Percentiles rank a stretch among this genome's conserved stretches.
Conservation (phyloP, 2,329 filamentous ascomycete species). For the Onygenales sp. region DNA sequence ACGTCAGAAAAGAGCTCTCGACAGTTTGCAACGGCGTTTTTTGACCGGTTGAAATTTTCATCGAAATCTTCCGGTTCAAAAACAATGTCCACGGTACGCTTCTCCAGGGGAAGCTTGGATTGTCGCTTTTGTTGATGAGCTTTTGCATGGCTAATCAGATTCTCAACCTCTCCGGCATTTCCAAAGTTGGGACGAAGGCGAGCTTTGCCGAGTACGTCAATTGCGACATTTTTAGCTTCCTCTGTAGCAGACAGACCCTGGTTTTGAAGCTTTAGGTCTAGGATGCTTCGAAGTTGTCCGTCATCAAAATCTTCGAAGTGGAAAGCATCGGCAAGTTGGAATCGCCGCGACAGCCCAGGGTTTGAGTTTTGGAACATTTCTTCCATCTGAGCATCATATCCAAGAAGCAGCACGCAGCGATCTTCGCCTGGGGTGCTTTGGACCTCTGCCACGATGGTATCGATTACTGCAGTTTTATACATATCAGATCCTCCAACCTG, state of each 20-base stretch:
- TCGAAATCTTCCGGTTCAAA: slow-evolving; percentile 48
- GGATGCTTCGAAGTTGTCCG: slow-evolving; percentile 47
- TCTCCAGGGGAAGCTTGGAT: slow-evolving; percentile 17
- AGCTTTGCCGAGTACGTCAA: slow-evolving; percentile 51
- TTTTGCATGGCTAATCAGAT: slow-evolving; percentile 52
- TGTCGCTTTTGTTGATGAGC: slow-evolving; percentile 38
- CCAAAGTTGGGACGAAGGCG: slow-evolving; percentile 59
- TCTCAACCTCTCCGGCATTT: slow-evolving; percentile 67
- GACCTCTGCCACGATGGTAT: slow-evolving; percentile 65
- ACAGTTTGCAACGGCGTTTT: slow-evolving; percentile 41
- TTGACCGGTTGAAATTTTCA: slow-evolving; percentile 46
- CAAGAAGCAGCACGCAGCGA: slow-evolving; percentile 60
- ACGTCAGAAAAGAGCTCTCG: slow-evolving; percentile 47
- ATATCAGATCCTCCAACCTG: slow-evolving; percentile 27
- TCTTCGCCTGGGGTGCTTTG: slow-evolving; percentile 62
- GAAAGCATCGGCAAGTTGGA: slow-evolving; percentile 56
- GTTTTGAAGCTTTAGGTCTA: slow-evolving; percentile 53
- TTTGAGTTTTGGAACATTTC: slow-evolving; percentile 67
- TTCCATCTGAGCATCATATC: slow-evolving; percentile 61
- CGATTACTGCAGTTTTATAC: slow-evolving; percentile 57
- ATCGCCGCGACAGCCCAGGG: slow-evolving; percentile 57
- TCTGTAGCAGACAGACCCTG: slow-evolving; percentile 45
- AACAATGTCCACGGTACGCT: slow-evolving; percentile 16
- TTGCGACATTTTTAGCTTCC: slow-evolving; percentile 43
- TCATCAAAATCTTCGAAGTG: slow-evolving; percentile 59